Conservation (phyloP, 148 eudicot species). For the Oxyria digyna region DNA sequence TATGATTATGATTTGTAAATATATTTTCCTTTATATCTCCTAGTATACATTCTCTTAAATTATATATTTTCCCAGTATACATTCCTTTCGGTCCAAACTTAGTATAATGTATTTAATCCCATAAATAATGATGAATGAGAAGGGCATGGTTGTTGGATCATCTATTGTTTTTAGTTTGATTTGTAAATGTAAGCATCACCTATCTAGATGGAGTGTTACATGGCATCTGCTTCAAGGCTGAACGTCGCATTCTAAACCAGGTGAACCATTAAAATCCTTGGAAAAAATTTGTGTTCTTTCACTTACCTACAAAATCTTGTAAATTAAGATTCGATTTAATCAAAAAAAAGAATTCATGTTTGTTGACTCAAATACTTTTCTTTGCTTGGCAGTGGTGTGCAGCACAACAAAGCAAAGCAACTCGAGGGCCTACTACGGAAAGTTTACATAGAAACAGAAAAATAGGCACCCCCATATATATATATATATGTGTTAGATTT, state of each 20-base stretch:
- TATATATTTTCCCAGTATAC: too few species aligned
- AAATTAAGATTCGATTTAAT: not conserved
- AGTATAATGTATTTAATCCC: too few species aligned
- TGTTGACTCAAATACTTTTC: not conserved
- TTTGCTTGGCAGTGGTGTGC: conserved; percentile 7
- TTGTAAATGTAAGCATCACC: not conserved
- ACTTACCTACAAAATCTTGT: not conserved
- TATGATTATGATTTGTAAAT: too few species aligned
- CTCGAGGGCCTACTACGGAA: not conserved
- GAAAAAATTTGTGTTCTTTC: not conserved
- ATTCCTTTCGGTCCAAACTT: too few species aligned
- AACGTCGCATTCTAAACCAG: not conserved
- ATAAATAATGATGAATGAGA: too few species aligned
- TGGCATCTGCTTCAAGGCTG: not conserved
- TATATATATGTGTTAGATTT: too few species aligned
- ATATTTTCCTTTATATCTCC: too few species aligned
- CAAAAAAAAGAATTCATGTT: not conserved
- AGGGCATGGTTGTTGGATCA: too few species aligned
- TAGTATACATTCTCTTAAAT: too few species aligned
- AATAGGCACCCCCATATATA: not conserved
- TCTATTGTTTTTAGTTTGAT: not conserved
- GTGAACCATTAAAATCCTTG: not conserved
- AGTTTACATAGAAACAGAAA: not conserved
- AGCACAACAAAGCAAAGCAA: not conserved
- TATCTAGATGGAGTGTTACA: not conserved